Evolutionary conservation across 768 basidiomycete genomes (phyloP), one percentile per base, ranked within the genome.

Genomic region (Lactifluus subvellereus): DNA sequence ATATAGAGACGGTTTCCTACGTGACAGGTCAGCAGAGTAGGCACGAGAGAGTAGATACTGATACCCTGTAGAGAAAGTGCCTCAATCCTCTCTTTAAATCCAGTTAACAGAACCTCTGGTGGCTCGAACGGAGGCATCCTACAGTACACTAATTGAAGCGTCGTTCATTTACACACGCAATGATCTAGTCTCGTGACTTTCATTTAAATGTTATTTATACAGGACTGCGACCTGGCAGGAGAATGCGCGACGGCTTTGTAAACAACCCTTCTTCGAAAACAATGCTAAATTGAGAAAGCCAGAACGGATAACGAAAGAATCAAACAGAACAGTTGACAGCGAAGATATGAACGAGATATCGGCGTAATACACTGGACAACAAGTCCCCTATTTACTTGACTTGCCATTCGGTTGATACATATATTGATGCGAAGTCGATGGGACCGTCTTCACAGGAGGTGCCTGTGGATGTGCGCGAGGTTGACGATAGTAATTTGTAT

Each of bases 1-100:
- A 88, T 68, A 68, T 87, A 91, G 22, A 90, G 70, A 66, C 79
- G 78, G 67, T 81, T 80, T 51, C 78, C 82, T 83, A 59, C 32
- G 51, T 18, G 16, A 38, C 20, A 43, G 22, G 38, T 66, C 40
- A 62, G 67, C 27, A 18, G 32, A 40, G 45, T 22, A 22, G 30
- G 3, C 3, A 18, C 13, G n/a, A 10, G 54, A 4, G 35, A n/a
- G 3, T 20, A n/a, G 5, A 18, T 5, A 9, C 18, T 43, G 22
- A 27, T 51, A 66, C 65, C 67, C 32, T 68, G 67, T 30, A 66
- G 8, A 45, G 59, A 43, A 16, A 68, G 50, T 3, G 67, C 48
- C 16, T 68, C 67, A 2, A 68, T 54, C 6, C 49, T 59, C 59
- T 68, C 67, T 30, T 68, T 68, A 14, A 68, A 45, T 2, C 65